Conservation (phyloP, 768 basidiomycete genomes). For the Tephrocybe sp. region DNA sequence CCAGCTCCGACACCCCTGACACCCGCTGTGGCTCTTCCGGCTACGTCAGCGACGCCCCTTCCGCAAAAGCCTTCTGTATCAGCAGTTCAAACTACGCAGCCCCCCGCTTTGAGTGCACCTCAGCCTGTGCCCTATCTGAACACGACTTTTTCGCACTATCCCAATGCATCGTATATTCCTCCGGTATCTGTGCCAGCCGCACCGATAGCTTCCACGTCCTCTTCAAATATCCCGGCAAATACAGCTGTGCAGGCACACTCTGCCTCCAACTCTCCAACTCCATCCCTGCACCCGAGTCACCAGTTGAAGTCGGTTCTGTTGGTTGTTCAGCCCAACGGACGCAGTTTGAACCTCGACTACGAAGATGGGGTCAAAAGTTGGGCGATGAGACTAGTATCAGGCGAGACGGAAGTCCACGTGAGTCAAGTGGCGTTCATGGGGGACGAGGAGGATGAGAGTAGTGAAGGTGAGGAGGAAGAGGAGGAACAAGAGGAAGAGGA, state of each 20-base stretch:
- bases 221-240: slow-evolving; percentile 23
- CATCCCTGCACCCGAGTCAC: slow-evolving; percentile 37
- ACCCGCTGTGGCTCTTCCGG: slow-evolving; percentile 20
- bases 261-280: slow-evolving; percentile 38
- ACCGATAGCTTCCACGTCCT: slow-evolving; percentile 20
- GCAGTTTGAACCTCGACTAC: slow-evolving; percentile 59
- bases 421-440: slow-evolving; percentile 52
- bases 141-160: slow-evolving; percentile 48
- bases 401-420: slow-evolving; percentile 58
- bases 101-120: slow-evolving; percentile 28
- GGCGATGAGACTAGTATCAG: slow-evolving; percentile 60
- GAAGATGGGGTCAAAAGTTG: slow-evolving; percentile 74
- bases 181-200: slow-evolving; percentile 25
- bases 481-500: slow-evolving; percentile 47
- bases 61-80: slow-evolving; percentile 20
- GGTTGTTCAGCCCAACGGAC: slow-evolving; percentile 56
- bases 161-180: slow-evolving; percentile 52
- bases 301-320: slow-evolving; percentile 56
- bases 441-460: slow-evolving; percentile 60
- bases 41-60: slow-evolving; percentile 23
- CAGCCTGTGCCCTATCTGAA: slow-evolving; percentile 33
- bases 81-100: slow-evolving; percentile 18
- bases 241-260: slow-evolving; percentile 26
- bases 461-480: slow-evolving; percentile 54
- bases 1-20: slow-evolving; percentile 20